Percentiles rank a stretch among this genome's conserved stretches.
Conservation (phyloP, 2,329 filamentous ascomycete genomes). For the Boeremia lycopersici region DNA sequence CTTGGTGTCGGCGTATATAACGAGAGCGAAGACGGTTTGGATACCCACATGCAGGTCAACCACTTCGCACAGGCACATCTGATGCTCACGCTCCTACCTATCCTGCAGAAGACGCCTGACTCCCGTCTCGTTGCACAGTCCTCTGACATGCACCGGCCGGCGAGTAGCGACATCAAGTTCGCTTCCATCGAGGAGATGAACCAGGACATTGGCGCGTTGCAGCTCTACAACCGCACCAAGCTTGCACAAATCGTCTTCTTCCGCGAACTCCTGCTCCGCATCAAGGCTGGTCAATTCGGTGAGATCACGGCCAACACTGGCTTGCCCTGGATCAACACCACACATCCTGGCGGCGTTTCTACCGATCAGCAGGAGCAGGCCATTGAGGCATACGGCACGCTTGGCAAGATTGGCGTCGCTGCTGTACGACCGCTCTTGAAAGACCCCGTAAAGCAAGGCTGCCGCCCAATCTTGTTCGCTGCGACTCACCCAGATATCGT, state of each 20-base stretch:
- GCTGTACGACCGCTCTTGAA: slow-evolving; percentile 56
- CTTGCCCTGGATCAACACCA: slow-evolving; percentile 56
- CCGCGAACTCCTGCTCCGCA: slow-evolving; percentile 49
- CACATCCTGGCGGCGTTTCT: slow-evolving; percentile 56
- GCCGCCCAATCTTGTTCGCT: slow-evolving; percentile 56
- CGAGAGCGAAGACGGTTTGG: slow-evolving; percentile 58
- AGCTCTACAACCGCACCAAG: slow-evolving; percentile 58
- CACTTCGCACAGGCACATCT: slow-evolving; percentile 58
- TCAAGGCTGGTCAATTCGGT: slow-evolving; percentile 39
- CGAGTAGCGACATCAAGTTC: slow-evolving; percentile 50
- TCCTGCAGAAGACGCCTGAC: slow-evolving; percentile 52
- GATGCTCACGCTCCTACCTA: slow-evolving; percentile 53
- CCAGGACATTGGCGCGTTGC: slow-evolving; percentile 54
- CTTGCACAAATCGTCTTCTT: slow-evolving; percentile 57
- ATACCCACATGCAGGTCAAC: slow-evolving; percentile 59
- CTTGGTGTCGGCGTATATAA: slow-evolving; percentile 57
- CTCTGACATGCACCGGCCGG: slow-evolving; percentile 55
- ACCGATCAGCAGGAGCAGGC: slow-evolving; percentile 58
- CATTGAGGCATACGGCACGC: slow-evolving; percentile 56
- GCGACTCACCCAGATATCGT: slow-evolving; percentile 53
- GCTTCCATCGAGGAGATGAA: slow-evolving; percentile 56
- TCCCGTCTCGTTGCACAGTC: slow-evolving; percentile 58
- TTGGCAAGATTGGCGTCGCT: slow-evolving; percentile 54
- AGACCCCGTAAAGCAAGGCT: slow-evolving; percentile 56
- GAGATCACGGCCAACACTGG: slow-evolving; percentile 41